Evolutionary conservation across 805 yeast genomes (phyloP).

Genomic region (Barnettozyma sp.): DNA sequence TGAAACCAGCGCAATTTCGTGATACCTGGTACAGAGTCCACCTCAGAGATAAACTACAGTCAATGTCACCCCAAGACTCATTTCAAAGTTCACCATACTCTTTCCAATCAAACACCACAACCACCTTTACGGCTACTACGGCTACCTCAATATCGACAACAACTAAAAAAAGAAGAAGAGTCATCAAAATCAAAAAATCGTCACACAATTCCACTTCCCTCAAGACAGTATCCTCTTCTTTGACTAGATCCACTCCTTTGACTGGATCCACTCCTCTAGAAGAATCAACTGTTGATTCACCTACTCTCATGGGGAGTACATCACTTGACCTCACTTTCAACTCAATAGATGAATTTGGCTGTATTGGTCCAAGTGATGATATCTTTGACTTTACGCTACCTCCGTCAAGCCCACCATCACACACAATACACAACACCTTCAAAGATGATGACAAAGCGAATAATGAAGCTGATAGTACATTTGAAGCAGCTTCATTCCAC

Average conservation of each 20-base stretch:
- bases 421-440: constrained; percentile 1
- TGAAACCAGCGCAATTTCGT: constrained; percentile 12
- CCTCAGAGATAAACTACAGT: constrained; percentile 7
- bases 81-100: not conserved
- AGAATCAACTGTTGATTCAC: constrained; percentile 5
- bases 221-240: too few species aligned
- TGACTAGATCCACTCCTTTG: too few species aligned
- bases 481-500: constrained; percentile 1
- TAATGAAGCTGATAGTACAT: constrained; percentile 5
- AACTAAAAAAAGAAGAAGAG: constrained; percentile 16
- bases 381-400: not conserved
- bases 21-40: constrained; percentile 18
- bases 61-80: not conserved
- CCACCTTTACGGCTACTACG: too few species aligned
- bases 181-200: constrained; percentile 21
- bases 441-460: not conserved
- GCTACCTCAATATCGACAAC: too few species aligned
- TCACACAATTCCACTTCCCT: too few species aligned
- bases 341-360: constrained; percentile 4
- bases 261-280: constrained; percentile 5
- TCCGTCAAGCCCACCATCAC: not conserved
- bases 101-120: too few species aligned
- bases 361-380: too few species aligned
- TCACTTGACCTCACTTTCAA: constrained; percentile 5
- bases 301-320: constrained; percentile 4